Evolutionary conservation across 441 rosid species (phyloP).

Genomic region (Biscutella laevigata): DNA sequence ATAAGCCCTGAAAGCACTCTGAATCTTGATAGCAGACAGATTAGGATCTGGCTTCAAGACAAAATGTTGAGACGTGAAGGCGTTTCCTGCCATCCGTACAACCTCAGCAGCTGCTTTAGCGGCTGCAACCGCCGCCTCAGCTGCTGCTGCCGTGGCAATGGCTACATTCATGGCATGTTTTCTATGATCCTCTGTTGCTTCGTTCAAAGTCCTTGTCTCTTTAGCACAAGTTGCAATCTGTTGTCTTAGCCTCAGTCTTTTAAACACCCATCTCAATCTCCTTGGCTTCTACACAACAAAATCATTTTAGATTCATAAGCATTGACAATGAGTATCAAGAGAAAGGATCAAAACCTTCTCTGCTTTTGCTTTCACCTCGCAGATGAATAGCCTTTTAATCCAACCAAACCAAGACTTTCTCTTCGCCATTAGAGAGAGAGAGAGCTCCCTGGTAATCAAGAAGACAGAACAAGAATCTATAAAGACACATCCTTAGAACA

Average conservation of each 20-base stretch:
- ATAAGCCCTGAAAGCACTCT: slow-evolving; percentile 64
- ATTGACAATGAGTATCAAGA: not conserved
- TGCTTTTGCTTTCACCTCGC: slow-evolving; percentile 37
- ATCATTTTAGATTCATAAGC: not conserved
- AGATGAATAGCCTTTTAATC: slow-evolving; percentile 46
- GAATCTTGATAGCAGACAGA: slow-evolving; percentile 65
- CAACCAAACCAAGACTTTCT: slow-evolving; percentile 56
- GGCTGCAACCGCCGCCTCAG: slow-evolving; percentile 82
- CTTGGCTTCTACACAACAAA: slow-evolving; percentile 36
- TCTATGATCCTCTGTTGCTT: slow-evolving; percentile 64
- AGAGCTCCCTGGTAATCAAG: slow-evolving; percentile 8
- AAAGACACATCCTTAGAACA: not conserved
- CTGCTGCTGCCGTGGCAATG: slow-evolving; percentile 76
- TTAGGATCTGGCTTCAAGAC: slow-evolving; percentile 23
- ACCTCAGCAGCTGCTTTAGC: slow-evolving; percentile 86
- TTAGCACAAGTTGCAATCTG: slow-evolving; percentile 31
- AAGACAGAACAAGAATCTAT: not conserved
- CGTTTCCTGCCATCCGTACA: slow-evolving; percentile 45
- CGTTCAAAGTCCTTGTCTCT: slow-evolving; percentile 33
- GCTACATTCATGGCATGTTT: slow-evolving; percentile 77
- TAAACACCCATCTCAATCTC: slow-evolving; percentile 45
- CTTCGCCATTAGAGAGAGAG: slow-evolving; percentile 40
- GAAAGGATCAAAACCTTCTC: slow-evolving; percentile 39
- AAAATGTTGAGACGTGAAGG: slow-evolving; percentile 30
- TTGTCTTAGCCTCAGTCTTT: slow-evolving; percentile 40